phyloP scores from a whole-genome alignment of 306 rosid genomes.

The Cicer bijugum region DNA sequence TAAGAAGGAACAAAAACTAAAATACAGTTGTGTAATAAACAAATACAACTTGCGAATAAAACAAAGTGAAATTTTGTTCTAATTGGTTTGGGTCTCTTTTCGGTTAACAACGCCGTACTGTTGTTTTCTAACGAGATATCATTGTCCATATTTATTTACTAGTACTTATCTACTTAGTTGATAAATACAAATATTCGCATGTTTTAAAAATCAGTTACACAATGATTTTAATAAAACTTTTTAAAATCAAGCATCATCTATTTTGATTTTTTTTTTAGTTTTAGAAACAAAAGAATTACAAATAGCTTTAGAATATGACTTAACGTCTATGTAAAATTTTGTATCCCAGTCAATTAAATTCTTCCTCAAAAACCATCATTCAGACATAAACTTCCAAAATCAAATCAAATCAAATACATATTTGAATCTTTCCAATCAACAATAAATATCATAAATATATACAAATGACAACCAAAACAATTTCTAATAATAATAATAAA shows the following conservation, averaged over 20 bases:
- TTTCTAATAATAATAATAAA: not conserved
- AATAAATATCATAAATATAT: not conserved
- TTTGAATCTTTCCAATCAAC: not conserved
- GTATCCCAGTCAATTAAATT: not conserved
- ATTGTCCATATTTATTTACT: not conserved
- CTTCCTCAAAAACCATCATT: not conserved
- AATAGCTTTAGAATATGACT: not conserved
- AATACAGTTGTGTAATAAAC: not conserved
- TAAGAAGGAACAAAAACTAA: not conserved
- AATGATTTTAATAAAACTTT: too few relatives aligned
- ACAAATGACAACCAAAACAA: not conserved
- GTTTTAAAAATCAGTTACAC: too few relatives aligned
- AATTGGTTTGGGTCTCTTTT: constrained; percentile 8
- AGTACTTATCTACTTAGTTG: not conserved
- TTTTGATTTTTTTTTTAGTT: too few relatives aligned
- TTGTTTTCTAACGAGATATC: not conserved
- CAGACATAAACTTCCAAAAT: not conserved
- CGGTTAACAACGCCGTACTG: constrained; percentile 12
- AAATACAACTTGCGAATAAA: not conserved
- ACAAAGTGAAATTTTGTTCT: not conserved
- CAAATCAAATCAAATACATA: not conserved
- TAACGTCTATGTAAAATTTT: not conserved
- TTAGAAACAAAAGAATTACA: too few relatives aligned
- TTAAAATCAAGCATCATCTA: too few relatives aligned
- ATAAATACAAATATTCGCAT: too few relatives aligned